Evolutionary conservation across 305 asterid species (phyloP).

Genomic region (Rubia peregrina): DNA sequence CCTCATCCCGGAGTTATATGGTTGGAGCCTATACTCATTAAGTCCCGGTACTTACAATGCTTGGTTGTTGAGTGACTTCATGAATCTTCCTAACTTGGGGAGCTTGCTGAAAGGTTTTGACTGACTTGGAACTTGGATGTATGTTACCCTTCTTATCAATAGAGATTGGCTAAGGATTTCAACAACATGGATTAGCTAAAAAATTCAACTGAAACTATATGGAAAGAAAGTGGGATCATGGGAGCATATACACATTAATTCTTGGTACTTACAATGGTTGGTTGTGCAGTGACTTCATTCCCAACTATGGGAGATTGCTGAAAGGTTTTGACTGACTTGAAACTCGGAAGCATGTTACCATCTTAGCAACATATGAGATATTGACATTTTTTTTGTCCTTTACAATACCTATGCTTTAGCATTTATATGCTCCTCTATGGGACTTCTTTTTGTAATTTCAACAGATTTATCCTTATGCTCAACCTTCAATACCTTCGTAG

Average conservation of each 20-base stretch:
- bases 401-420: slow-evolving; percentile 13
- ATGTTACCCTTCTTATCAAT: no score
- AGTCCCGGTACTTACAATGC: no score
- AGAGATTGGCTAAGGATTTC: background rate
- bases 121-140: no score
- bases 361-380: background rate
- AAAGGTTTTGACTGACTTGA: background rate
- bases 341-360: no score
- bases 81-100: no score
- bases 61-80: no score
- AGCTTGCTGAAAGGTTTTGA: no score
- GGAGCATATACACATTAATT: background rate
- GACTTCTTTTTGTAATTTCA: slow-evolving; percentile 19
- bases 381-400: background rate
- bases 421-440: slow-evolving; percentile 17
- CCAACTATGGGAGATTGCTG: slow-evolving; percentile 9
- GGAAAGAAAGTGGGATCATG: background rate
- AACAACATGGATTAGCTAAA: background rate
- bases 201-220: background rate
- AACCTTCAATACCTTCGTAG: slow-evolving; percentile 15
- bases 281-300: slow-evolving; percentile 53
- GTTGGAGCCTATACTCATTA: no score
- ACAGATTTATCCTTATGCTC: slow-evolving; percentile 10
- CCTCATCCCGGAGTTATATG: no score
- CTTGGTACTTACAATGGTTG: slow-evolving; percentile 61